Conservation (phyloP, 495 filamentous ascomycete genomes). For the Trichoderma virens region DNA sequence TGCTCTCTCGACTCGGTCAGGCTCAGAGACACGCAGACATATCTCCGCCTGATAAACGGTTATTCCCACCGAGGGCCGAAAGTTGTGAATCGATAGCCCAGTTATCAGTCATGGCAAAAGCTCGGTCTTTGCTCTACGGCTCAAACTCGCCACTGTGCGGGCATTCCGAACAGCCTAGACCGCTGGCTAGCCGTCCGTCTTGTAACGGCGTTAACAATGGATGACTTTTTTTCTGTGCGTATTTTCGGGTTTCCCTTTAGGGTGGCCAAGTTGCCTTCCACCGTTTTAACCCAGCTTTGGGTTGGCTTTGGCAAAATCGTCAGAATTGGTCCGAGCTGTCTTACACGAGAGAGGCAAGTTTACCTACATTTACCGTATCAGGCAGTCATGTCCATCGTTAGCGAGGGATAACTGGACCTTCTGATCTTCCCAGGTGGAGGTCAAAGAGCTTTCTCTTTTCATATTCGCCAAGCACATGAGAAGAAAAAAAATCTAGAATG, state of each 20-base stretch:
- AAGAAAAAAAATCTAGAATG: not conserved
- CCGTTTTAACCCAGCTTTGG: not conserved
- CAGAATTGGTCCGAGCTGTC: not conserved
- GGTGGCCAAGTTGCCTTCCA: not conserved
- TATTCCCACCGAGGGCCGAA: no score
- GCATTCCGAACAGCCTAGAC: not conserved
- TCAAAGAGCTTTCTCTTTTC: not conserved
- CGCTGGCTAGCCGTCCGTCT: not conserved
- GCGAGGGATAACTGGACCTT: not conserved
- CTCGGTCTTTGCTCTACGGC: not conserved
- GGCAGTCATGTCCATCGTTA: not conserved
- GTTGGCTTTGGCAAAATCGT: not conserved
- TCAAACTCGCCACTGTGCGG: constrained; percentile 1
- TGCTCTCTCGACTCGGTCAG: no score
- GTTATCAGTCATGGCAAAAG: not conserved
- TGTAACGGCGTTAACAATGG: not conserved
- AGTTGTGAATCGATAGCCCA: not conserved
- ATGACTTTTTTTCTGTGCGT: not conserved
- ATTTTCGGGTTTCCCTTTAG: not conserved
- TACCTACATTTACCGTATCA: not conserved
- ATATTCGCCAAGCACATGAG: not conserved
- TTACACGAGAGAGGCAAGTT: not conserved
- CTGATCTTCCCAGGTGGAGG: not conserved
- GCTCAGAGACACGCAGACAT: no score
- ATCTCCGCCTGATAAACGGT: no score